Percentiles rank a stretch among this genome's conserved stretches.
Evolutionary conservation across 176 grass and related monocot species (phyloP).

Genomic region (Musa itinerans): DNA sequence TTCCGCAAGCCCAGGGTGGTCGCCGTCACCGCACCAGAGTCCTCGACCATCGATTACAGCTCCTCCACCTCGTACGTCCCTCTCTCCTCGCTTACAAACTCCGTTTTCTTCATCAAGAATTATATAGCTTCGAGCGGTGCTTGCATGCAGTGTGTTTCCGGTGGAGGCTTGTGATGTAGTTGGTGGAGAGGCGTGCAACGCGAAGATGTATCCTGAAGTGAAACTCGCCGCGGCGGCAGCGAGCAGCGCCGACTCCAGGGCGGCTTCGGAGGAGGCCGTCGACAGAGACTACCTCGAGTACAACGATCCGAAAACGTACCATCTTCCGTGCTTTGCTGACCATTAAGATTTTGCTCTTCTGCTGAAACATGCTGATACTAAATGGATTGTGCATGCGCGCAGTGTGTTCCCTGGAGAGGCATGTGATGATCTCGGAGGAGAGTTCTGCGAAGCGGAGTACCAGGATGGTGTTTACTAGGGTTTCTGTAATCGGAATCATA

Average conservation of each 20-base stretch:
- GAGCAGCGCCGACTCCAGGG: background rate
- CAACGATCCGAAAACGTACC: conserved; percentile 58
- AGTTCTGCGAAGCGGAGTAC: conserved; percentile 72
- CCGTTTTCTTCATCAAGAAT: background rate
- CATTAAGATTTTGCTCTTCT: background rate
- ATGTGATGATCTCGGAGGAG: conserved; percentile 80
- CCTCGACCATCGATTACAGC: conserved; percentile 40
- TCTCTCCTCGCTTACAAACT: background rate
- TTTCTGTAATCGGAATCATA: too few species aligned
- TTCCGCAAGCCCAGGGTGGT: conserved; percentile 10
- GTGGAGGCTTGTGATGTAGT: conserved; percentile 77
- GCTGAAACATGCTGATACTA: background rate
- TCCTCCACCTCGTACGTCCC: conserved; percentile 44
- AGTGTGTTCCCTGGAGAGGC: conserved; percentile 95
- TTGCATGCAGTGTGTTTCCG: conserved; percentile 55
- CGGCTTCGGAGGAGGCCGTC: conserved; percentile 26
- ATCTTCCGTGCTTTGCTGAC: background rate
- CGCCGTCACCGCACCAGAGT: conserved; percentile 4
- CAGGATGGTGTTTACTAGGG: conserved; percentile 28
- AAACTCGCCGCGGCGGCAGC: conserved; percentile 18
- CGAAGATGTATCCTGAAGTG: conserved; percentile 55
- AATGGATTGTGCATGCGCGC: background rate
- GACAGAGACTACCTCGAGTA: conserved; percentile 72
- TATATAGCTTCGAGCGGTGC: too few species aligned
- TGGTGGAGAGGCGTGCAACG: conserved; percentile 56